phyloP scores from a whole-genome alignment of 2,329 filamentous ascomycete species.

The Cephalotrichum gorgonifer region DNA sequence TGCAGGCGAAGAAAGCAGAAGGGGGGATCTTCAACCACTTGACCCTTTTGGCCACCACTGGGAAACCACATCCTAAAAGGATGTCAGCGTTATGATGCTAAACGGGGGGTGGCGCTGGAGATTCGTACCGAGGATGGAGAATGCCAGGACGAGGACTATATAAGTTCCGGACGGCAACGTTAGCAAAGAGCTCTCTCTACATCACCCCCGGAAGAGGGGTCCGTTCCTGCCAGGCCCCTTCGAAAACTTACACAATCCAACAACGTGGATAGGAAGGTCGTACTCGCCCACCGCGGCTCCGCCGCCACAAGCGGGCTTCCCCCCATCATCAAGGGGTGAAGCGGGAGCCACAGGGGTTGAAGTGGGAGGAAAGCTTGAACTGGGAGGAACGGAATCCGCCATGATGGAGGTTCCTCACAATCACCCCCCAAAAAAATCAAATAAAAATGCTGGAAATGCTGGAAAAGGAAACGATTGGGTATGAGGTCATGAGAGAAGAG shows the following conservation, averaged over 20 bases:
- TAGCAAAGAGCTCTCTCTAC: constrained; percentile 1
- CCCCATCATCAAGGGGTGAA: constrained; percentile 13
- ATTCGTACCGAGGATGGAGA: constrained; percentile 27
- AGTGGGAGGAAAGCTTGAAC: constrained; percentile 7
- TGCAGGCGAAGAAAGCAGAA: constrained; percentile 50
- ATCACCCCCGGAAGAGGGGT: neutral
- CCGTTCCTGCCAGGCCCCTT: neutral
- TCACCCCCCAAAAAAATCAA: constrained; percentile 10
- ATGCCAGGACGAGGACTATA: constrained; percentile 28
- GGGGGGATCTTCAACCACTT: constrained; percentile 47
- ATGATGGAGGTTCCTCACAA: too few relatives aligned
- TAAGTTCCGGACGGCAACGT: constrained; percentile 2
- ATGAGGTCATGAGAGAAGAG: too few relatives aligned
- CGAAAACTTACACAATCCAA: constrained; percentile 27
- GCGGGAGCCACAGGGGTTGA: constrained; percentile 13
- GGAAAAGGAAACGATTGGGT: too few relatives aligned
- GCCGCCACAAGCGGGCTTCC: constrained; percentile 28
- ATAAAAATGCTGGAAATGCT: constrained; percentile 10
- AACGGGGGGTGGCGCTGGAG: too few relatives aligned
- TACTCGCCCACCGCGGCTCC: constrained; percentile 26
- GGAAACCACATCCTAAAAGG: constrained; percentile 34
- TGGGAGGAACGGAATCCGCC: too few relatives aligned
- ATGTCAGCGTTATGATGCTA: too few relatives aligned
- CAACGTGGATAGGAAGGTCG: constrained; percentile 28
- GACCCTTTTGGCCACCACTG: constrained; percentile 43